Base-by-base conservation (phyloP, 768 basidiomycete species). In the Psilocybe cyanescens region DNA sequence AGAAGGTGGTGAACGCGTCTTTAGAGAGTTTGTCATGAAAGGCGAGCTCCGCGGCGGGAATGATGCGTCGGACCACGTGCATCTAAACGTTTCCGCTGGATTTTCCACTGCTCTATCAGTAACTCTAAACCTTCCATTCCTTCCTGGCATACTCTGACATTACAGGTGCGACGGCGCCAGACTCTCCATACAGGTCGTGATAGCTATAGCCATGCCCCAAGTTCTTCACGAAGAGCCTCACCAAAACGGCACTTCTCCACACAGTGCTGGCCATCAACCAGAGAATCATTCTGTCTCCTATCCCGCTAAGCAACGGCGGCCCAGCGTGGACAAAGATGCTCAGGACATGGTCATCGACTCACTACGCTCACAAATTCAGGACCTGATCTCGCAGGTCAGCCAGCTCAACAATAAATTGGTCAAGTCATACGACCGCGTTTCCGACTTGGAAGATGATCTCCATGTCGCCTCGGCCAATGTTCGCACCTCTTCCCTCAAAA, bases 321-420 rank as follows among this genome's bases (percentile, higher is more conserved):
- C 67, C 33, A 68, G 68, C 65, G 65, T 68, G 8, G 82, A 84
- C 58, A 69, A 80, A 61, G 82, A 94, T 68, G 94, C 95, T 2
- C 92, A 96, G 70, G 87, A 87, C 6, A 86, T 90, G 77, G 85
- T 98, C 67, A 94, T 97, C 67, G 78, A 81, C 12, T 89, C 93
- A 0, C 79, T 98, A 30, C 89, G 94, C 19, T 70, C 79, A 1
- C 95, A 97, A 73, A 84, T 97, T 8, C 86, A 90, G 52, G 92
- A 97, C 71, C 82, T 98, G 47, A 88, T 94, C 70, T 87, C 91
- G 14, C 97, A 99, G 74, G 93, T 97, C 49, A 87, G 88, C 29
- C 86, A 92, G 71, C 89, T 99, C 64, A 99, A 99, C 75, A 78
- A 81, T 75, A 99, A 99, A 73, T 90, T 99, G 51, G 94, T 99